A percentile compares a stretch with the other conserved stretches of the same genome.
These are phyloP conservation scores for Alternaria sp. DNA, from an alignment of 2,329 filamentous ascomycete genomes.

Conservation along the genomic window DNA sequence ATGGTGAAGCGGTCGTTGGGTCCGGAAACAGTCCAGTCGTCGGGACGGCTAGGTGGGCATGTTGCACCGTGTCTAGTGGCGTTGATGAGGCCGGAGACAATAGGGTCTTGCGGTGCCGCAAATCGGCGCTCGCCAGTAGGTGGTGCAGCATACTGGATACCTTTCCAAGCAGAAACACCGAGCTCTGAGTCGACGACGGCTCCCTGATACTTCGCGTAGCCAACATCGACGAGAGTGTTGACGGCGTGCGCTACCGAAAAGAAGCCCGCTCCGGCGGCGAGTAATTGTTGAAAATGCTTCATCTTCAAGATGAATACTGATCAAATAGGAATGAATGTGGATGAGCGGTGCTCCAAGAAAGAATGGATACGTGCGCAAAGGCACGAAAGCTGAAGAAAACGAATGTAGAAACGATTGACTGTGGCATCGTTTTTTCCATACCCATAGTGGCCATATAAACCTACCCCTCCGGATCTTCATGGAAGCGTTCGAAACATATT, in stretches of 20 bases:
- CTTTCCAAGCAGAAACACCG: conserved; percentile 74
- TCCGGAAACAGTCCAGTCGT: conserved; percentile 29
- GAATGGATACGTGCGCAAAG: background rate
- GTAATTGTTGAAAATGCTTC: conserved; percentile 2
- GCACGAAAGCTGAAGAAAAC: background rate
- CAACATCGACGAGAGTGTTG: conserved; percentile 63
- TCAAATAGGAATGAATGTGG: background rate
- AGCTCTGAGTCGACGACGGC: conserved; percentile 52
- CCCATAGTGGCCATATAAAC: background rate
- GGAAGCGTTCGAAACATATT: background rate
- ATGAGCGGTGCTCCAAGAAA: background rate
- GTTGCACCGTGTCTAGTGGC: conserved; percentile 42
- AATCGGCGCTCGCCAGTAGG: conserved; percentile 73
- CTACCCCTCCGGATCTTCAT: background rate
- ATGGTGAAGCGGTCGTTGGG: conserved; percentile 25
- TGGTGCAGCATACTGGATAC: conserved; percentile 75
- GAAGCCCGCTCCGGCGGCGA: conserved; percentile 7
- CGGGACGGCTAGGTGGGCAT: conserved; percentile 42
- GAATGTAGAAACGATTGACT: background rate
- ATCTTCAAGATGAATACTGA: background rate
- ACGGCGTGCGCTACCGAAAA: conserved; percentile 35
- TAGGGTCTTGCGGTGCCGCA: conserved; percentile 62
- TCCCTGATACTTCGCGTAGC: conserved; percentile 72
- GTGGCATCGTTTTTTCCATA: rapidly evolving
- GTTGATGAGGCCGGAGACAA: conserved; percentile 19